Base-by-base conservation (phyloP, 2,329 filamentous ascomycete genomes). In the Calonectria naviculata region DNA sequence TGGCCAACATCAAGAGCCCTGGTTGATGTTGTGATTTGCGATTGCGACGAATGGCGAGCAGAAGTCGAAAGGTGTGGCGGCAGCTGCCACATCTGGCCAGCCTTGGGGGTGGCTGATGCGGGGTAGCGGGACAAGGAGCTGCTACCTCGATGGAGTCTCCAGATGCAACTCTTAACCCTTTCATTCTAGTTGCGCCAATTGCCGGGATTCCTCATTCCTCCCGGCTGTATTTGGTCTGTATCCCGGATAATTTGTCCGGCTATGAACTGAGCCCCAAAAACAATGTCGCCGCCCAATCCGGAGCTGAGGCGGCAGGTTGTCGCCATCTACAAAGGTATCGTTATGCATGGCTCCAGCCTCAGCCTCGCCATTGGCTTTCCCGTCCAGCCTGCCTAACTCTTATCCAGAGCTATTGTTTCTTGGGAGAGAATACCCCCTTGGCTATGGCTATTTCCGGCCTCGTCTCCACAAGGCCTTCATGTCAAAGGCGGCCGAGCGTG, bases 391-490 rank as follows among this genome's bases (percentile, higher is more conserved):
- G 26, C 2, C 70, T 52, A 21, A 63, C 38, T 41, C 5, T 26
- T 28, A 3, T 19, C 3, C 10, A 97, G 95, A 98, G 79, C 90
- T 98, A 13, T 89, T 99, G 49, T 92, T 93, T 78, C 87, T 98
- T 17, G 95, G 96, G 38, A 91, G 92, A 67, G 93, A 96, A 70
- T 98, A 98, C 79, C 96, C 97, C 1, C 87, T 93, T 19, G 97
- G 97, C 56, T 97, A 84, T 74, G 84, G 87, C 34, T 98, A 95
- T 84, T 98, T 97, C 81, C 91, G 93, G 13, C 89, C 91, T 9
- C 91, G 95, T 2, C 86, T 98, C 12, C 95, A 98, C 84, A 91
- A 91, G 71, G 96, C 96, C 1, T 99, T 98, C 84, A 90, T 92
- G 75, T 90, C 91, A 56, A 95, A 97, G 76, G 90, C 92, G 2